Percentiles rank a stretch among this genome's conserved stretches.
These are phyloP conservation scores for Achaetomiella virescens DNA, from an alignment of 495 filamentous ascomycete species.

Conservation along the genomic window DNA sequence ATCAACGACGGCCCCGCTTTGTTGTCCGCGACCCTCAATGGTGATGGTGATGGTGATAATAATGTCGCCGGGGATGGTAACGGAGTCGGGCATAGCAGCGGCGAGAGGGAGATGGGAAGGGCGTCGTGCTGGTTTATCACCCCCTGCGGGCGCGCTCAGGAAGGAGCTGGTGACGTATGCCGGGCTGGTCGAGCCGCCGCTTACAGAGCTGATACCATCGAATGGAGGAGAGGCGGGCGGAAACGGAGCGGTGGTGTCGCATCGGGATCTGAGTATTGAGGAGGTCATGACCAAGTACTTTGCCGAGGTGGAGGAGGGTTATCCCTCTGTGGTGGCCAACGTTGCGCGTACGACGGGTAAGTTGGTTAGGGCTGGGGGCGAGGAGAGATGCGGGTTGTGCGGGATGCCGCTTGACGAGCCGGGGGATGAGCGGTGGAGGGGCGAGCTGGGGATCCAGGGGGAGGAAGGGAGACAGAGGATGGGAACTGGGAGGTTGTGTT, in stretches of 20 bases:
- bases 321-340: conserved; percentile 88
- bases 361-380: conserved; percentile 41
- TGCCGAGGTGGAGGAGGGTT: conserved; percentile 75
- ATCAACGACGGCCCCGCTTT: too few species aligned
- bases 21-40: too few species aligned
- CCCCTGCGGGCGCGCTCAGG: conserved; percentile 71
- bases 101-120: not conserved
- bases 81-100: not conserved
- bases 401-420: conserved; percentile 43
- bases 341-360: conserved; percentile 84
- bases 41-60: not conserved
- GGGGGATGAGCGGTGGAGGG: conserved; percentile 45
- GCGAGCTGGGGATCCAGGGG: conserved; percentile 35
- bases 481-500: conserved; percentile 34
- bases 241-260: conserved; percentile 44
- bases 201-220: conserved; percentile 13
- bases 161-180: conserved; percentile 67
- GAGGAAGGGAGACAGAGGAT: conserved; percentile 8
- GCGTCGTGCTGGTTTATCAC: conserved; percentile 21
- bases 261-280: conserved; percentile 80
- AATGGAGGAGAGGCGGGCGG: conserved; percentile 18
- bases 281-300: conserved; percentile 87
- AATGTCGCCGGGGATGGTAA: not conserved
- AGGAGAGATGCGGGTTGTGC: conserved; percentile 41
- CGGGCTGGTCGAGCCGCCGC: conserved; percentile 36